Evolutionary conservation across 116 monocot species (phyloP), one percentile per base, ranked within the genome.

Genomic region (Dioscorea cayenensis): DNA sequence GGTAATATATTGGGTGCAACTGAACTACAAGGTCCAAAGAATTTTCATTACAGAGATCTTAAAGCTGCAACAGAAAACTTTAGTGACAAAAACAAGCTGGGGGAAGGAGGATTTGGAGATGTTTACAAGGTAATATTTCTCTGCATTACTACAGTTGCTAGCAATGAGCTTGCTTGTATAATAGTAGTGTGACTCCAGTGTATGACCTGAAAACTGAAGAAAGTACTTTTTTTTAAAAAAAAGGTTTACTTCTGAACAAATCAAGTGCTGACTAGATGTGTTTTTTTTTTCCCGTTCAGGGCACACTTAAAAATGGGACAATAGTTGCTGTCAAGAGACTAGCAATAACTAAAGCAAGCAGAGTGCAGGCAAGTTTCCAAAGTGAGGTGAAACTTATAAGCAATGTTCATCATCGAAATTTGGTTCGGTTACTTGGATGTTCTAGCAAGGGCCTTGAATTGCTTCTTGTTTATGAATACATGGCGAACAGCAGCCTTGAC

Each of bases 381-480:
- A 88, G 79, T 68, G 91, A 91, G 67, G 91, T 91, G 48, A 91
- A 73, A 69, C 78, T 91, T 51, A 91, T 91, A 69, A 88, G 88
- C 83, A 91, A 88, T 61, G 91, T 85, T 66, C 85, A 91, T 69
- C 91, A 91, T 70, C 76, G 83, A 11, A 85, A 85, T 71, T 60
- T 91, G 22, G 73, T 91, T 69, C 78, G 87, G 25, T 73, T 91
- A 12, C 85, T 91, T 67, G 91, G 91, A 36, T 91, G 85, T 73
- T 83, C 83, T 59, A 76, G 79, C 75, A 83, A 79, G 71, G 80
- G 81, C 28, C 64, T 71, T 35, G 78, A 87, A 5, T 72, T 84
- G 73, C 73, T 91, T 51, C 88, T 91, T 32, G 91, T 91, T 21
- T 88, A 87, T 65, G 91, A 91, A 66, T 91, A 85, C 75, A 85